Percentiles rank a stretch among this genome's conserved stretches.
Evolutionary conservation across 2,329 filamentous ascomycete species (phyloP).

Genomic region (Neofusicoccum sp.): DNA sequence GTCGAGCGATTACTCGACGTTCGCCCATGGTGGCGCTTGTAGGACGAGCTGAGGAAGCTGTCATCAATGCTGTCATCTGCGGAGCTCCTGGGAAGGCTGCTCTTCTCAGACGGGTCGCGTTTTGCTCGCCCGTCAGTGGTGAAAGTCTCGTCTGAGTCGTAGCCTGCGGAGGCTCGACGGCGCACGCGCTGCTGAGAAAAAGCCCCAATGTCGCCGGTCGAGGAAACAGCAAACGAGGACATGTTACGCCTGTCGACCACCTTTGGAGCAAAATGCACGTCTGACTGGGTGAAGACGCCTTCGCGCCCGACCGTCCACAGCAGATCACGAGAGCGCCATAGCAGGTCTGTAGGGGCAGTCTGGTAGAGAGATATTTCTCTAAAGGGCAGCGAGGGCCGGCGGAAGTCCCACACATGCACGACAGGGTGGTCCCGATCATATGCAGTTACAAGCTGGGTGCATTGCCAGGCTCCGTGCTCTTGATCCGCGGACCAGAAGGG

Average conservation of each 20-base stretch:
- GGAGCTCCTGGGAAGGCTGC: constrained; percentile 52
- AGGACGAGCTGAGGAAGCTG: constrained; percentile 52
- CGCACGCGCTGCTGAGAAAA: constrained; percentile 56
- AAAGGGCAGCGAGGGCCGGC: constrained; percentile 63
- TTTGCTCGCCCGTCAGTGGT: constrained; percentile 47
- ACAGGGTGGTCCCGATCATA: constrained; percentile 64
- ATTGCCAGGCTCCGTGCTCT: constrained; percentile 58
- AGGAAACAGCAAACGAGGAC: constrained; percentile 60
- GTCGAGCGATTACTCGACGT: constrained; percentile 50
- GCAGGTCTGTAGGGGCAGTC: constrained; percentile 59
- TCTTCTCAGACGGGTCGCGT: constrained; percentile 50
- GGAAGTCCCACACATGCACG: constrained; percentile 67
- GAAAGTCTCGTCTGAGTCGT: constrained; percentile 37
- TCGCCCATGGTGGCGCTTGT: constrained; percentile 51
- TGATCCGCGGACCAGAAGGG: constrained; percentile 58
- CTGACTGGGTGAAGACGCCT: constrained; percentile 64
- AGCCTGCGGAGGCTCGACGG: constrained; percentile 44
- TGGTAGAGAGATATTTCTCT: constrained; percentile 61
- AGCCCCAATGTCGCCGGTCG: constrained; percentile 58
- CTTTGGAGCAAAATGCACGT: constrained; percentile 62
- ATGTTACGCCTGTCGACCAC: constrained; percentile 60
- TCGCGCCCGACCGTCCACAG: constrained; percentile 66
- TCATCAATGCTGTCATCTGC: constrained; percentile 62
- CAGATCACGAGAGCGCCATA: constrained; percentile 66
- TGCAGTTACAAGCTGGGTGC: constrained; percentile 63